Base-by-base conservation (phyloP, 345 rosid genomes). In the Citropsis articulata region DNA sequence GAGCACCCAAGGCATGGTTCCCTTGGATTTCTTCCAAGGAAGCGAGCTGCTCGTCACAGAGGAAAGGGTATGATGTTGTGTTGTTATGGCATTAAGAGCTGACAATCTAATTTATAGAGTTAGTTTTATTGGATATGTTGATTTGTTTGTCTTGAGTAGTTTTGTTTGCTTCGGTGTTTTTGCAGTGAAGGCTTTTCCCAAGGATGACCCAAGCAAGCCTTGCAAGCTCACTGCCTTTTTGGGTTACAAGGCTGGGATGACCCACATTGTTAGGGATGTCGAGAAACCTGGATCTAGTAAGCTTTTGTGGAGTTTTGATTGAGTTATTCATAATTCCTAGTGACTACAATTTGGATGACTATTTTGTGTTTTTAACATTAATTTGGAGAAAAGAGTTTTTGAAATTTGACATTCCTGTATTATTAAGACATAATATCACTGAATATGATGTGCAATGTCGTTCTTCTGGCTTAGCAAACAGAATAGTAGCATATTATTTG, bases 1-100 rank as follows among this genome's bases (percentile, higher is more conserved):
- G 98, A 93, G 89, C 98, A 93, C 85, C 98, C 98, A 24, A 90
- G 98, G 78, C 98, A 93, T 28, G 98, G 98, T 24, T 93, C 97
- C 81, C 91, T 93, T 55, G 98, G 98, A 79, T 93, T 93, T 79
- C 93, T 93, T 73, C 98, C 98, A 0, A 90, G 97, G 88, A 93
- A 93, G 89, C 72, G 98, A 48, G 94, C 97, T 50, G 57, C 91
- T 80, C 93, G 98, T 60, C 97, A 93, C 86, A 88, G 98, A 76
- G 98, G 98, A 80, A 92, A 90, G 79, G 98, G 95, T 91, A 21
- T 42, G 16, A 2, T 1, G 4, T 12, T 70, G 30, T 42, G 2
- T 22, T n/a, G 21, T 28, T 5, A 35, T 62, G 50, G 2, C 13
- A 1, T 82, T 5, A 6, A 1, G 35, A 7, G 9, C 12, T 68